Evolutionary conservation across 306 rosid species (phyloP).

Genomic region (Quillaja saponaria): DNA sequence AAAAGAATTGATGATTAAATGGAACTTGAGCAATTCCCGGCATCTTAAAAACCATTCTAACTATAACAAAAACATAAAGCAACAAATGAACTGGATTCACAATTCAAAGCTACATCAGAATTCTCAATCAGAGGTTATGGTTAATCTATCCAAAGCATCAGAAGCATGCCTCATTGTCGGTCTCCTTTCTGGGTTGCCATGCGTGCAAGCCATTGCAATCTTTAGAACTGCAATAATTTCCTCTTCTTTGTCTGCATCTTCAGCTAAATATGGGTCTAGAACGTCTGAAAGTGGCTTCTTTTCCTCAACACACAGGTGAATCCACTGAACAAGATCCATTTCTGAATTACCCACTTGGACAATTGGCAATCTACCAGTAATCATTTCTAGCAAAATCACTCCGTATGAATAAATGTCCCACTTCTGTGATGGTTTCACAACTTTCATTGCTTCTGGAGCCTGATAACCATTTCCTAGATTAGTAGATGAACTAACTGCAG

Average conservation of each 20-base stretch:
- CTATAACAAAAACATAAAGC: constrained; percentile 26
- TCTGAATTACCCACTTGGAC: constrained; percentile 74
- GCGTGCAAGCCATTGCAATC: constrained; percentile 91
- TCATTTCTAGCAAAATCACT: constrained; percentile 83
- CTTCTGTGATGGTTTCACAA: constrained; percentile 95
- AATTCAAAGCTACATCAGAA: constrained; percentile 22
- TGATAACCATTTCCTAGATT: constrained; percentile 60
- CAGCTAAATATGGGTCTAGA: constrained; percentile 66
- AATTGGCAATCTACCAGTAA: constrained; percentile 77
- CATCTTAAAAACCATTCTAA: constrained; percentile 22
- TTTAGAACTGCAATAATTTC: constrained; percentile 80
- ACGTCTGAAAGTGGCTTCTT: constrained; percentile 87
- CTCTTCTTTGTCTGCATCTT: constrained; percentile 73
- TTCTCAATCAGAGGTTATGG: constrained; percentile 53
- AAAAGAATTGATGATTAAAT: constrained; percentile 24
- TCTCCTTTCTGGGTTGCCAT: constrained; percentile 80
- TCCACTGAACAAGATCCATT: constrained; percentile 94
- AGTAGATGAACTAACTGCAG: constrained; percentile 33
- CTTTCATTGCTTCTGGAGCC: constrained; percentile 87
- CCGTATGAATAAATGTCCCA: constrained; percentile 96
- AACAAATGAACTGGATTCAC: constrained; percentile 37
- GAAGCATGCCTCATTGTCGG: constrained; percentile 84
- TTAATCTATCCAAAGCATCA: constrained; percentile 75
- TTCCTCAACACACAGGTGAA: constrained; percentile 89
- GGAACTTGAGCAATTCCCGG: constrained; percentile 29